A percentile compares a stretch with the other conserved stretches of the same genome.
These are phyloP conservation scores for Aspergillus hancockii DNA, from an alignment of 495 filamentous ascomycete species.

Conservation along the genomic window DNA sequence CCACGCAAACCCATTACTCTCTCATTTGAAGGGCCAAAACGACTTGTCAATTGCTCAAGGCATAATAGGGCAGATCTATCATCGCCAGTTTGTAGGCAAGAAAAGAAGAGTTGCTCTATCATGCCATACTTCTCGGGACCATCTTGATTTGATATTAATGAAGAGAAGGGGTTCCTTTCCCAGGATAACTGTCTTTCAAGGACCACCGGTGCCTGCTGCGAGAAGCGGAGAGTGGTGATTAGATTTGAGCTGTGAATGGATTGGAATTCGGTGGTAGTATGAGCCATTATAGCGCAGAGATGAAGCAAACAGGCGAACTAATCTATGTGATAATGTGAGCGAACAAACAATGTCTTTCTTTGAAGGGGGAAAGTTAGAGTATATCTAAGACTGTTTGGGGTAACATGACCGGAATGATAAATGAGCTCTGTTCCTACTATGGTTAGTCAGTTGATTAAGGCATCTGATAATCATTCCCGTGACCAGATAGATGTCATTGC, in stretches of 20 bases:
- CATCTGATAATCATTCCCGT: background rate
- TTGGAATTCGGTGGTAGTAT: constrained; percentile 13
- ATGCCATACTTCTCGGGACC: constrained; percentile 73
- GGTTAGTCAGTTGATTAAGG: background rate
- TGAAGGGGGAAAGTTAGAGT: background rate
- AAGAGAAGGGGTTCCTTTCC: constrained; percentile 51
- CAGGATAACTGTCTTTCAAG: constrained; percentile 53
- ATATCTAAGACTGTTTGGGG: background rate
- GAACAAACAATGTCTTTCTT: background rate
- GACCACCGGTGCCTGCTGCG: constrained; percentile 75
- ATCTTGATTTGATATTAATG: constrained; percentile 60
- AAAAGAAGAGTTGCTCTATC: constrained; percentile 83
- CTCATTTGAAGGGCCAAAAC: constrained; percentile 83
- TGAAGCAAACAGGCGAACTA: background rate
- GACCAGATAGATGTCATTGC: background rate
- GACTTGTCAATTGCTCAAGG: constrained; percentile 68
- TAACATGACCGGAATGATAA: background rate
- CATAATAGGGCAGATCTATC: constrained; percentile 72
- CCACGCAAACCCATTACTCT: constrained; percentile 79
- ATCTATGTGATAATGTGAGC: background rate
- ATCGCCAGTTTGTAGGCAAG: constrained; percentile 84
- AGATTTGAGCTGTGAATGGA: constrained; percentile 38
- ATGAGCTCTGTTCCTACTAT: background rate
- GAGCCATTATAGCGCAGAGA: constrained; percentile 18
- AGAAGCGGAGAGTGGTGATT: constrained; percentile 62